Evolutionary conservation across 768 basidiomycete genomes (phyloP), one percentile per base, ranked within the genome.

Genomic region (Russula vinacea): DNA sequence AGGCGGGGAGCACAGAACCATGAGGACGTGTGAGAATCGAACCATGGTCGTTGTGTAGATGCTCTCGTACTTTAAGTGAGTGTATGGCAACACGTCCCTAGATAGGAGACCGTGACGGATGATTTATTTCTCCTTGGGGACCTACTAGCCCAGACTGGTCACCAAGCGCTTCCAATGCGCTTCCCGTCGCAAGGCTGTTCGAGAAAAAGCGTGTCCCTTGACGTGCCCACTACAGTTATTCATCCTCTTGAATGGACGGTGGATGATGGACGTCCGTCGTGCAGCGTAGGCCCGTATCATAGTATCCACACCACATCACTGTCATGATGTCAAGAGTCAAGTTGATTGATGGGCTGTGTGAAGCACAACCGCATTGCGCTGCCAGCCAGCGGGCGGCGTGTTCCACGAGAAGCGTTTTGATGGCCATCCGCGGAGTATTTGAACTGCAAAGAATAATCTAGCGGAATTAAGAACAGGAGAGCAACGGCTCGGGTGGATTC

Each of bases 311-410:
- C 26, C 37, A 42, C 49, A 39, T 24, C 24, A 45, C n/a, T 19
- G 60, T 7, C 47, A 49, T 40, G 42, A 35, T n/a, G n/a, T 55
- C 33, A 7, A n/a, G 29, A 26, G 14, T 24, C 10, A 8, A 37
- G 39, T 22, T 57, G 55, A 57, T 50, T 62, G 62, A 57, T 62
- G 55, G 26, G 62, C 62, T 50, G 49, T 62, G 62, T 54, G 16
- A 33, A 24, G 17, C 11, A 40, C 55, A 22, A 42, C 47, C 22
- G n/a, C n/a, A 22, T 14, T 24, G 2, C 16, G 26, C 42, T 13
- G 32, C 11, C 5, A 2, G 2, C 40, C 2, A 7, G 17, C 17
- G 5, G n/a, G n/a, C 29, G 29, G 8, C 9, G 17, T 35, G 35
- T 54, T 14, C 26, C 49, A 59, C 5, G 24, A 40, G 47, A 50